Percentiles rank a stretch among this genome's conserved stretches.
phyloP scores from a whole-genome alignment of 352 stramenopile genomes.

The Globisporangium nodosum region DNA sequence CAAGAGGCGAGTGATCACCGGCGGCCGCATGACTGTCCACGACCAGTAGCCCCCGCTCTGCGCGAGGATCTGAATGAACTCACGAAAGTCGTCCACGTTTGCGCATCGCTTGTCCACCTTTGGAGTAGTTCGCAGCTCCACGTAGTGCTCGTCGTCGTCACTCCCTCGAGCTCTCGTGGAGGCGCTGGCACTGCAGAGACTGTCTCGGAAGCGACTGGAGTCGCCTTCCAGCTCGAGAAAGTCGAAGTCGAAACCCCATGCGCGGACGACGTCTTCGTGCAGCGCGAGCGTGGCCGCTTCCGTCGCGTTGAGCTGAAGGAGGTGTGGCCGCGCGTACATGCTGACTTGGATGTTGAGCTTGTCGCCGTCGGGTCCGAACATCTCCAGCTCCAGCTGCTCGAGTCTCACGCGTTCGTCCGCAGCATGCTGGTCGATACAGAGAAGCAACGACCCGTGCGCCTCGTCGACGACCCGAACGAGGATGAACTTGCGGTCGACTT shows the following conservation, averaged over 20 bases:
- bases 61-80: conserved; percentile 74
- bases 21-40: conserved; percentile 38
- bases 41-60: conserved; percentile 15
- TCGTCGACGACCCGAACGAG: conserved; percentile 42
- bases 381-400: conserved; percentile 69
- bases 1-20: conserved; percentile 76
- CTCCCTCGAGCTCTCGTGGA: background rate
- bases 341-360: conserved; percentile 48
- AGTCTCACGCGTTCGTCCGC: conserved; percentile 87
- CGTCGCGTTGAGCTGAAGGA: conserved; percentile 45
- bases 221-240: conserved; percentile 7
- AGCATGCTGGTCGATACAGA: conserved; percentile 90
- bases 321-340: conserved; percentile 40
- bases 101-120: conserved; percentile 69
- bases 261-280: conserved; percentile 44
- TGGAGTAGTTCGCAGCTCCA: conserved; percentile 40
- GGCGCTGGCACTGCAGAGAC: background rate
- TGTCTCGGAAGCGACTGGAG: background rate
- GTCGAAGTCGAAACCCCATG: conserved; percentile 86
- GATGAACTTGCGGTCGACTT: conserved; percentile 91
- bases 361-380: conserved; percentile 56
- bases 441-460: conserved; percentile 24
- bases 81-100: conserved; percentile 69
- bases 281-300: conserved; percentile 39
- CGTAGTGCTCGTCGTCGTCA: background rate